These are phyloP conservation scores for Diplogelasinospora grovesii DNA, from an alignment of 495 filamentous ascomycete species.

Conservation along the genomic window DNA sequence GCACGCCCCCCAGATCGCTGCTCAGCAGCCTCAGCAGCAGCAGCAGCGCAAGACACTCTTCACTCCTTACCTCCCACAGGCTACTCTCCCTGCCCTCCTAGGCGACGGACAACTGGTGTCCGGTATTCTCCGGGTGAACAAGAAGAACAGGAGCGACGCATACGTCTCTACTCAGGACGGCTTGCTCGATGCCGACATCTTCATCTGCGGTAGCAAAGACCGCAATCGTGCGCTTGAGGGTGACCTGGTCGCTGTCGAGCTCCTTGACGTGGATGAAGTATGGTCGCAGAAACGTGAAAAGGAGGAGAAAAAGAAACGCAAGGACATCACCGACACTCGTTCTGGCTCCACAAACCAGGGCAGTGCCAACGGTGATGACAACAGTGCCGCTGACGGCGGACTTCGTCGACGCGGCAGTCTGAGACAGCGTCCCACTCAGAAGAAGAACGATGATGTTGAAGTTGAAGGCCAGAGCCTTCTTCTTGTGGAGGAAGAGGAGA, in stretches of 20 bases:
- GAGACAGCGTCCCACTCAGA: conserved; percentile 93
- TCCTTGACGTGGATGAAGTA: conserved; percentile 96
- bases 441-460: conserved; percentile 99
- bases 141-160: conserved; percentile 97
- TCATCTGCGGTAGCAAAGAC: conserved; percentile 98
- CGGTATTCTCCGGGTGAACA: conserved; percentile 95
- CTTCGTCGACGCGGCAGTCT: conserved; percentile 90
- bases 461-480: conserved; percentile 96
- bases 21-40: conserved; percentile 71
- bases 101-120: conserved; percentile 91
- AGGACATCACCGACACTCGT: conserved; percentile 92
- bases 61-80: conserved; percentile 95
- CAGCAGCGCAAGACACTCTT: conserved; percentile 98
- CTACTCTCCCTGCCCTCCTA: conserved; percentile 83
- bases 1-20: conserved; percentile 61
- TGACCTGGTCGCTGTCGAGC: conserved; percentile 89
- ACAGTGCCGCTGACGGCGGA: conserved; percentile 66
- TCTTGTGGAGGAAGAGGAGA: conserved; percentile 95
- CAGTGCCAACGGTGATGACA: conserved; percentile 58
- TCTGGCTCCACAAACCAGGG: conserved; percentile 63
- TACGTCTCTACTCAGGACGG: conserved; percentile 90
- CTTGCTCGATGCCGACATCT: conserved; percentile 90
- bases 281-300: conserved; percentile 99
- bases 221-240: conserved; percentile 93
- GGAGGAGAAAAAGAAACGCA: conserved; percentile 99